These are phyloP conservation scores for Simmondsia chinensis DNA, from an alignment of 148 eudicot species.

Conservation along the genomic window DNA sequence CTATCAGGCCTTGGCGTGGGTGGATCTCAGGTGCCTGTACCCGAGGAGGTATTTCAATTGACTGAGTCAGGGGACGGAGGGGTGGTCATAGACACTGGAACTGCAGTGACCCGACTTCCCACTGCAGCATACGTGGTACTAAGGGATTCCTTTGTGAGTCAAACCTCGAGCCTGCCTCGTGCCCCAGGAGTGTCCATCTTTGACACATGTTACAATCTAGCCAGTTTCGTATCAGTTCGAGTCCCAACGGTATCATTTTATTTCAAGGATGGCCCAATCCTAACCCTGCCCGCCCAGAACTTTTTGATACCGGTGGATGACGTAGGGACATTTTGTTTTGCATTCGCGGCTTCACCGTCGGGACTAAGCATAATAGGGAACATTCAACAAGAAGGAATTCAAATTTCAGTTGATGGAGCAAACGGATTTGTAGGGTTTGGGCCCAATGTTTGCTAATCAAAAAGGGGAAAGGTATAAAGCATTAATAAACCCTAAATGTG, in stretches of 20 bases:
- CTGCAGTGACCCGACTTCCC: constrained; percentile 76
- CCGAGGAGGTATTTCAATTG: constrained; percentile 34
- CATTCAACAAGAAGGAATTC: constrained; percentile 94
- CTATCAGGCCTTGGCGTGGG: constrained; percentile 77
- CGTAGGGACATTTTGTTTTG: constrained; percentile 80
- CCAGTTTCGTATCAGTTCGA: constrained; percentile 60
- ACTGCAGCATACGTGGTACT: constrained; percentile 53
- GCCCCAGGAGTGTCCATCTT: constrained; percentile 44
- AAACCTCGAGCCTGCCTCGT: constrained; percentile 55
- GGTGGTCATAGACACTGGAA: constrained; percentile 86
- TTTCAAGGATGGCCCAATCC: constrained; percentile 61
- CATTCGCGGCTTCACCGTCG: constrained; percentile 65
- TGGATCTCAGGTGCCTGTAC: constrained; percentile 47
- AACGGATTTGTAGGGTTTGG: constrained; percentile 86
- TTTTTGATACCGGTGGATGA: constrained; percentile 74
- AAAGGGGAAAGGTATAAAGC: too few relatives aligned
- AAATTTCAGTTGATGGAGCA: constrained; percentile 72
- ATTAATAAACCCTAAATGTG: too few relatives aligned
- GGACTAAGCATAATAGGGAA: constrained; percentile 76
- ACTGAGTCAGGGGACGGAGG: constrained; percentile 55
- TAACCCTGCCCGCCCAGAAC: constrained; percentile 78
- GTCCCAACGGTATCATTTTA: constrained; percentile 89
- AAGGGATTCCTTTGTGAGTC: constrained; percentile 48
- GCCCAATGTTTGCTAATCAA: constrained; percentile 62
- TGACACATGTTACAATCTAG: constrained; percentile 75